These are phyloP conservation scores for Fusarium phyllophilum DNA, from an alignment of 2,329 filamentous ascomycete genomes.

Conservation along the genomic window DNA sequence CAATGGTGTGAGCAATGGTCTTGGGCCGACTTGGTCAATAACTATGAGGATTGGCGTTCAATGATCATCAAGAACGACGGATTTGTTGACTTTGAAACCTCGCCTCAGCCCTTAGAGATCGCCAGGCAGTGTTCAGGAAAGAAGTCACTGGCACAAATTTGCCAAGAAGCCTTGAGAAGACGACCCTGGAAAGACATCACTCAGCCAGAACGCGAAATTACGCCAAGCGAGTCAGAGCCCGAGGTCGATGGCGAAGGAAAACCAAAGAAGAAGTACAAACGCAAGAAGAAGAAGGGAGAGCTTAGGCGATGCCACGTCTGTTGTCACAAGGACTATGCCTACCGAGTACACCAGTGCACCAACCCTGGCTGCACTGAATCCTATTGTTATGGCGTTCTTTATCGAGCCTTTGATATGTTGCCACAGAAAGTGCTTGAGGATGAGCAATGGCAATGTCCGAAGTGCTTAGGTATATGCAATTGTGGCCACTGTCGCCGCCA, in stretches of 20 bases:
- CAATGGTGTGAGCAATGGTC: slow-evolving; percentile 94
- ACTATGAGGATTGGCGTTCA: slow-evolving; percentile 84
- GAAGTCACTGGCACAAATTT: slow-evolving; percentile 91
- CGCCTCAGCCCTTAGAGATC: slow-evolving; percentile 75
- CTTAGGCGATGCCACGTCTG: slow-evolving; percentile 82
- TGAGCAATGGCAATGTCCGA: slow-evolving; percentile 87
- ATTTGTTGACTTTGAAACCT: slow-evolving; percentile 71
- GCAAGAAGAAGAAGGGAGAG: slow-evolving; percentile 65
- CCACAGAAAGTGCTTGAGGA: slow-evolving; percentile 85
- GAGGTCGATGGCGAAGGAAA: slow-evolving; percentile 72
- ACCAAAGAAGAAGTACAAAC: slow-evolving; percentile 70
- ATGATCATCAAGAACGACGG: slow-evolving; percentile 80
- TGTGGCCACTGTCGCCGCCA: slow-evolving; percentile 79
- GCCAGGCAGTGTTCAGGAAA: slow-evolving; percentile 74
- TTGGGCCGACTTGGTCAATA: slow-evolving; percentile 80
- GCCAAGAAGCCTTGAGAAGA: slow-evolving; percentile 83
- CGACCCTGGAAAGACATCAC: slow-evolving; percentile 87
- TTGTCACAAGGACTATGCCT: slow-evolving; percentile 79
- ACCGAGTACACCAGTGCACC: slow-evolving; percentile 86
- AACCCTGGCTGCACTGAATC: slow-evolving; percentile 73
- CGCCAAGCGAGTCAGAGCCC: slow-evolving; percentile 60
- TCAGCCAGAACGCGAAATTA: slow-evolving; percentile 63
- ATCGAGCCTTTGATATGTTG: slow-evolving; percentile 89
- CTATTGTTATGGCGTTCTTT: slow-evolving; percentile 95
- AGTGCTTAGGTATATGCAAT: slow-evolving; percentile 86